These are phyloP conservation scores for Kodamaea kakaduensis DNA, from an alignment of 805 yeast genomes.

Conservation along the genomic window DNA sequence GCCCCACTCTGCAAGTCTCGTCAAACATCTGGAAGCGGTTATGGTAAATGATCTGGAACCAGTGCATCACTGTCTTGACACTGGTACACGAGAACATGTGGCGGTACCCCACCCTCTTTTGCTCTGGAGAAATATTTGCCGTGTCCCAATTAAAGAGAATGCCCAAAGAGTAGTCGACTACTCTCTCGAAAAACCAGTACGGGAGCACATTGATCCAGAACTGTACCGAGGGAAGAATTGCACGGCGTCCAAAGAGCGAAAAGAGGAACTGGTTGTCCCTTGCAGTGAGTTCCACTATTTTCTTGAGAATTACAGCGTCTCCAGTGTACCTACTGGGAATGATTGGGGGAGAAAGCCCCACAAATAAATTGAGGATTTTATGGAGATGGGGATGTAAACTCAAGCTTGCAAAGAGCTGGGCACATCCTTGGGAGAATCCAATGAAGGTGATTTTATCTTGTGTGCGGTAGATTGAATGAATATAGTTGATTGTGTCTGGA, in stretches of 20 bases:
- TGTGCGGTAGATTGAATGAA: slow-evolving; percentile 16
- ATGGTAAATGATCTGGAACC: slow-evolving; percentile 30
- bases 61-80: slow-evolving; percentile 27
- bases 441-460: slow-evolving; percentile 21
- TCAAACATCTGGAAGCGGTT: slow-evolving; percentile 31
- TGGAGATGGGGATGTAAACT: slow-evolving; percentile 21
- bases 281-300: slow-evolving; percentile 25
- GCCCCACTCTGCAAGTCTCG: slow-evolving; percentile 24
- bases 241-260: slow-evolving; percentile 25
- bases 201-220: slow-evolving; percentile 27
- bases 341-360: slow-evolving; percentile 30
- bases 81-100: slow-evolving; percentile 29
- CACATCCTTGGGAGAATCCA: slow-evolving; percentile 32
- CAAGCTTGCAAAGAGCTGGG: slow-evolving; percentile 30
- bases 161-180: slow-evolving; percentile 22
- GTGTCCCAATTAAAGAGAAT: slow-evolving; percentile 28
- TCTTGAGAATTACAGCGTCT: slow-evolving; percentile 14
- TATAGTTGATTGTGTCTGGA: slow-evolving; percentile 24
- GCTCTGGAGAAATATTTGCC: slow-evolving; percentile 19
- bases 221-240: slow-evolving; percentile 26
- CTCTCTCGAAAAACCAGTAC: slow-evolving; percentile 17
- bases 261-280: slow-evolving; percentile 22
- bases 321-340: slow-evolving; percentile 23
- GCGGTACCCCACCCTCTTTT: slow-evolving; percentile 26
- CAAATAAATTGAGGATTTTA: slow-evolving; percentile 17